A percentile compares a stretch with the other conserved stretches of the same genome.
phyloP scores from a whole-genome alignment of 176 grass and related monocot species.

The Oropetium thomaeum region DNA sequence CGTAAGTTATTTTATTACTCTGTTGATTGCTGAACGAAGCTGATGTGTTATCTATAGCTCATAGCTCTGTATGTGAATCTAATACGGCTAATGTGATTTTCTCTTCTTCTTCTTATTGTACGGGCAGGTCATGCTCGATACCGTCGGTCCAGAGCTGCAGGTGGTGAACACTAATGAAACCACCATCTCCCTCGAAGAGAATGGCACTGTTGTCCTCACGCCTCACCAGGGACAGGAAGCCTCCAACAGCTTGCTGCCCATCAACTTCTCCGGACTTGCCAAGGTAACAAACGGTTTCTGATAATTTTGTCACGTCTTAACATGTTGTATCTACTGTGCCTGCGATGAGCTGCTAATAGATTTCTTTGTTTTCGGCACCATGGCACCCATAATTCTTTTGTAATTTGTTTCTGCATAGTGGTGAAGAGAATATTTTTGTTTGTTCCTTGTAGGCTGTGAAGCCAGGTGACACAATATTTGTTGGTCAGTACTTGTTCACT shows the following conservation, averaged over 20 bases:
- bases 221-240: constrained; percentile 70
- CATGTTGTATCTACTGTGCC: constrained; percentile 14
- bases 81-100: too few relatives aligned
- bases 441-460: constrained; percentile 63
- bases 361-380: neutral
- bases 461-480: constrained; percentile 89
- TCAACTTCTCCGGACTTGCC: constrained; percentile 86
- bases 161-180: constrained; percentile 80
- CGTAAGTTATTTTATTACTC: too few relatives aligned
- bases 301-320: neutral
- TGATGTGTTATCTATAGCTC: too few relatives aligned
- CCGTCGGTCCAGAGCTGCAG: constrained; percentile 89
- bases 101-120: too few relatives aligned
- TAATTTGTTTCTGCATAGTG: neutral
- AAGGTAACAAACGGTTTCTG: constrained; percentile 39
- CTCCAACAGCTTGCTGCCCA: constrained; percentile 70
- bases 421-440: neutral
- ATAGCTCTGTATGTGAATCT: too few relatives aligned
- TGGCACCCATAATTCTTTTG: neutral
- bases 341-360: neutral
- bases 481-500: constrained; percentile 99
- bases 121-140: constrained; percentile 97
- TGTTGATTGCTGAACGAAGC: too few relatives aligned
- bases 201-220: constrained; percentile 70
- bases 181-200: constrained; percentile 83